Evolutionary conservation across 2,329 filamentous ascomycete genomes (phyloP).

Genomic region (Aspergillus sojae): DNA sequence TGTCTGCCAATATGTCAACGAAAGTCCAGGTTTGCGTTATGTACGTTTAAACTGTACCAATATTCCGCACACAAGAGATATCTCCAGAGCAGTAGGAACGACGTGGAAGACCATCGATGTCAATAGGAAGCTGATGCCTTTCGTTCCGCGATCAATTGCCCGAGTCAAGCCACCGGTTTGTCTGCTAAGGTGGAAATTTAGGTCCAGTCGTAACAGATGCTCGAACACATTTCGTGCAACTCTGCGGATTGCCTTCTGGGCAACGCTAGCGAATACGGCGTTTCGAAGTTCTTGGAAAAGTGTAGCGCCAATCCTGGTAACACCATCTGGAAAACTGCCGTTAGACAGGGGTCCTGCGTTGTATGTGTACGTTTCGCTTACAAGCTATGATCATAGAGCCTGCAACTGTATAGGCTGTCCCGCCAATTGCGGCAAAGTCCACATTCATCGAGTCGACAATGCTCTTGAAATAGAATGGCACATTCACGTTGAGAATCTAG

Average conservation of each 20-base stretch:
- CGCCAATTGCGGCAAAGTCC: conserved; percentile 82
- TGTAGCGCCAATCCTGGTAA: conserved; percentile 83
- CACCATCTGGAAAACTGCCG: conserved; percentile 62
- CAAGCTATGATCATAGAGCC: conserved; percentile 91
- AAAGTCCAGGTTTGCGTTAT: background rate
- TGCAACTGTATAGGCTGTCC: conserved; percentile 84
- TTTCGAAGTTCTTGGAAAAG: conserved; percentile 93
- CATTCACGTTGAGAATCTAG: conserved; percentile 86
- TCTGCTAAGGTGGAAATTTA: conserved; percentile 90
- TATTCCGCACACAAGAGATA: conserved; percentile 93
- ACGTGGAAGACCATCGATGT: conserved; percentile 99
- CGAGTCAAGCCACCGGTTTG: conserved; percentile 93
- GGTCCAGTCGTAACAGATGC: conserved; percentile 82
- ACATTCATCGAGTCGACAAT: conserved; percentile 99
- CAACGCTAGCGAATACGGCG: conserved; percentile 93
- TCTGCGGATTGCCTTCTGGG: conserved; percentile 90
- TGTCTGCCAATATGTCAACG: conserved; percentile 54
- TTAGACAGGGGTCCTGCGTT: conserved; percentile 13
- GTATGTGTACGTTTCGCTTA: conserved; percentile 40
- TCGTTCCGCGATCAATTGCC: conserved; percentile 94
- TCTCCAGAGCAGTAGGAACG: conserved; percentile 89
- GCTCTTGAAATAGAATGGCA: conserved; percentile 98
- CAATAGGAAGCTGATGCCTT: conserved; percentile 95
- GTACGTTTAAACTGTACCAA: conserved; percentile 52
- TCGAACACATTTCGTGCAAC: conserved; percentile 93